These are phyloP conservation scores for Neonothopanus nambi DNA, from an alignment of 1,284 basidiomycete genomes.

Conservation along the genomic window DNA sequence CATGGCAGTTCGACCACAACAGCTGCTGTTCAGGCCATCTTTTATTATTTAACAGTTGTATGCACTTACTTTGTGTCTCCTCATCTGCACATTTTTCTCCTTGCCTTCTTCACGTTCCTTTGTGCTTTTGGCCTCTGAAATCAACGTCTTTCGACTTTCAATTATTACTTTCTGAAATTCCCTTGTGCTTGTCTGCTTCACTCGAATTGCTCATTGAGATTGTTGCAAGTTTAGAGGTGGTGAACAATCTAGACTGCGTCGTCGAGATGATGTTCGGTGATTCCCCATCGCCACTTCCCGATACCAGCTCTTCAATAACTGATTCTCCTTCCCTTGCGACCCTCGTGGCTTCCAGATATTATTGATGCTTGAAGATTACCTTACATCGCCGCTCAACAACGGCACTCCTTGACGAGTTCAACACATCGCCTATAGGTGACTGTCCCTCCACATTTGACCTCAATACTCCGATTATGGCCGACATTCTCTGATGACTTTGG, in stretches of 20 bases:
- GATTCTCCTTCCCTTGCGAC: constrained; percentile 20
- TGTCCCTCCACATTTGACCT: constrained; percentile 56
- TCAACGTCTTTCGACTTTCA: too few relatives aligned
- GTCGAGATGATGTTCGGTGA: constrained; percentile 15
- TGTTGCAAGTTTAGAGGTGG: too few relatives aligned
- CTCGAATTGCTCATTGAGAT: too few relatives aligned
- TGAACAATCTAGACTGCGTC: constrained; percentile 3
- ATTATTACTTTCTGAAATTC: too few relatives aligned
- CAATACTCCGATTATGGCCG: constrained; percentile 51
- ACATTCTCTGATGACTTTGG: constrained; percentile 28
- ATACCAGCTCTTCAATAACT: neutral
- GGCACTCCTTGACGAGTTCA: constrained; percentile 14
- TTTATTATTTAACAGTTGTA: too few relatives aligned
- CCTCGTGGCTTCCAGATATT: constrained; percentile 5
- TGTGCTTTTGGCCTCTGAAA: too few relatives aligned
- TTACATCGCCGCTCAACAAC: constrained; percentile 7
- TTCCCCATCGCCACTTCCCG: neutral
- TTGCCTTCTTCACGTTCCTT: too few relatives aligned
- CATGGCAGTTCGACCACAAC: too few relatives aligned
- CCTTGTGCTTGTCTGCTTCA: too few relatives aligned
- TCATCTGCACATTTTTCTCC: too few relatives aligned
- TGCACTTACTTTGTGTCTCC: too few relatives aligned
- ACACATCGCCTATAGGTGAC: constrained; percentile 29
- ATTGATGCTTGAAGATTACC: constrained; percentile 15
- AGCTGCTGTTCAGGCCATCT: too few relatives aligned